A percentile compares a stretch with the other conserved stretches of the same genome.
Conservation (phyloP, 2,329 filamentous ascomycete species). For the Colletotrichum lini region DNA sequence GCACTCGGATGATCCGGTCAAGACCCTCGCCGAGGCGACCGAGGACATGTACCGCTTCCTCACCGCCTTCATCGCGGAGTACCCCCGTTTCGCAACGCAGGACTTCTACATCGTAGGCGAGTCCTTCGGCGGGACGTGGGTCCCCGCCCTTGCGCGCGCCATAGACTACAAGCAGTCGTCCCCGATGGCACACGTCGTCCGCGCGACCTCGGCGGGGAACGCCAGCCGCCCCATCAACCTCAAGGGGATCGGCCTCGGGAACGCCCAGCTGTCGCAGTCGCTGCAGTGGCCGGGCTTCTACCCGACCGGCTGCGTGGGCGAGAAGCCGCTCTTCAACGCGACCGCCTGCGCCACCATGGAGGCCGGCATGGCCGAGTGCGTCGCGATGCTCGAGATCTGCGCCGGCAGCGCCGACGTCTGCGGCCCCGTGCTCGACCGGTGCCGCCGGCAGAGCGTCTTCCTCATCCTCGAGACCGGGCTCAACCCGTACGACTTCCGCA, state of each 20-base stretch:
- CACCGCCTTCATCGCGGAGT: too few relatives aligned
- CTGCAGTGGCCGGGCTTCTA: constrained; percentile 28
- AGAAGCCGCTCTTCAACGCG: constrained; percentile 5
- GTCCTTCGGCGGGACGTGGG: too few relatives aligned
- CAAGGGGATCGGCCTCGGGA: constrained; percentile 15
- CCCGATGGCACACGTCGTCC: too few relatives aligned
- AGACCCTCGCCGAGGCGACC: too few relatives aligned
- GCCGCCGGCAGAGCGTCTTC: constrained; percentile 16
- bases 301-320: constrained; percentile 12
- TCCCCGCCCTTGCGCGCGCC: too few relatives aligned
- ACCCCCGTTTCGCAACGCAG: too few relatives aligned
- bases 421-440: constrained; percentile 10
- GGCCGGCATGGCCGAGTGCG: constrained; percentile 13
- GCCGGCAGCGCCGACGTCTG: constrained; percentile 7
- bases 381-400: constrained; percentile 12
- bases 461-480: constrained; percentile 18
- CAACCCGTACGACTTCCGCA: constrained; percentile 20
- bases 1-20: too few relatives aligned
- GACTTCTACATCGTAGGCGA: too few relatives aligned
- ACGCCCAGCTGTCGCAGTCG: constrained; percentile 17
- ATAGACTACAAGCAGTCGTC: too few relatives aligned
- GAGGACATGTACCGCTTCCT: too few relatives aligned
- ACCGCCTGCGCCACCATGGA: constrained; percentile 18
- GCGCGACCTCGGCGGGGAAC: too few relatives aligned
- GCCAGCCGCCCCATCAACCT: constrained; percentile 10